Percentiles rank a stretch among this genome's conserved stretches.
These are phyloP conservation scores for Ambrosia artemisiifolia DNA, from an alignment of 129 eudicot species.

Conservation along the genomic window DNA sequence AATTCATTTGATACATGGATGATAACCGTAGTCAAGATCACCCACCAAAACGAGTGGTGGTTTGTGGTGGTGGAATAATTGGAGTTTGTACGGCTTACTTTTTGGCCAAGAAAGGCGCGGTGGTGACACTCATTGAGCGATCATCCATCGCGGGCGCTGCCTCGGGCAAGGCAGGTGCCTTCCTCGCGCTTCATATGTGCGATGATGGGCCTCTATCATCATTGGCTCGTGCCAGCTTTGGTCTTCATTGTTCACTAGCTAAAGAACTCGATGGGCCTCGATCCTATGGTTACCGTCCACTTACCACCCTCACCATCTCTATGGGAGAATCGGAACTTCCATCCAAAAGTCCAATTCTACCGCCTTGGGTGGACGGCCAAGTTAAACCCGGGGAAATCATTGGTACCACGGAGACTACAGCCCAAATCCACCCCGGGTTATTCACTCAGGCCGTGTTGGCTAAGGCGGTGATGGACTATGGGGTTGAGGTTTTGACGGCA, in stretches of 20 bases:
- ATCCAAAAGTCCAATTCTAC: conserved; percentile 23
- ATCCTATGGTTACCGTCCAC: conserved; percentile 73
- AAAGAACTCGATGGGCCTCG: conserved; percentile 51
- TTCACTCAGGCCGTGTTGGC: conserved; percentile 51
- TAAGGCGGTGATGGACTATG: conserved; percentile 64
- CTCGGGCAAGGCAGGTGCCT: conserved; percentile 90
- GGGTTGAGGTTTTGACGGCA: conserved; percentile 52
- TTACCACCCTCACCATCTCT: conserved; percentile 56
- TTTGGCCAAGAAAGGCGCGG: conserved; percentile 64
- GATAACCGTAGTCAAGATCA: conserved; percentile 1
- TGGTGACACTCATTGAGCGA: conserved; percentile 68
- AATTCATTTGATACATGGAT: conserved; percentile 27
- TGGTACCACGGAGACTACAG: conserved; percentile 68
- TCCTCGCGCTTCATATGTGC: conserved; percentile 80
- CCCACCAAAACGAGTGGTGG: conserved; percentile 54
- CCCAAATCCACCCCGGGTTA: conserved; percentile 68
- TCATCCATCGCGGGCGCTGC: conserved; percentile 89
- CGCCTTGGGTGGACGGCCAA: conserved; percentile 72
- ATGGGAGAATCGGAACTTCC: conserved; percentile 40
- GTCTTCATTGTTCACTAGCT: conserved; percentile 72
- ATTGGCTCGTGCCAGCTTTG: conserved; percentile 76
- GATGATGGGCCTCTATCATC: conserved; percentile 66
- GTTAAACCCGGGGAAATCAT: conserved; percentile 39
- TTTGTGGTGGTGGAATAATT: conserved; percentile 95
- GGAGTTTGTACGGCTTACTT: conserved; percentile 89